Percentiles rank a stretch among this genome's conserved stretches.
These are phyloP conservation scores for Aspergillus ochraceus DNA, from an alignment of 2,329 filamentous ascomycete genomes.

Conservation along the genomic window DNA sequence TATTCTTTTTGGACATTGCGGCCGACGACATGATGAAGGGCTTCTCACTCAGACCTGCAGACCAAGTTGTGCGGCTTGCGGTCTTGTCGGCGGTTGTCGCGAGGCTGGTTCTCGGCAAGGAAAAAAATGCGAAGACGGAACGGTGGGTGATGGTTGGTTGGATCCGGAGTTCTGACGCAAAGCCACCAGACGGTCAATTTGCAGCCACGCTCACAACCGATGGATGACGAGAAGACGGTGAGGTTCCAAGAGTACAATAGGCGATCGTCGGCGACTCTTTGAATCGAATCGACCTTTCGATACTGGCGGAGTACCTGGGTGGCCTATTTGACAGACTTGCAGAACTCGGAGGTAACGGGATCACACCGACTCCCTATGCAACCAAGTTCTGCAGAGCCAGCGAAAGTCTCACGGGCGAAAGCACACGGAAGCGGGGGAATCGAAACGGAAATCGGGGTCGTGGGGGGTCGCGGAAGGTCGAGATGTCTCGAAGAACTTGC, in stretches of 20 bases:
- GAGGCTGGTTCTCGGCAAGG: conserved; percentile 44
- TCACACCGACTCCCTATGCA: conserved; percentile 21
- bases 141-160: conserved; percentile 16
- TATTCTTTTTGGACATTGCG: conserved; percentile 69
- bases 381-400: conserved; percentile 26
- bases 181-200: conserved; percentile 9
- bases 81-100: conserved; percentile 46
- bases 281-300: conserved; percentile 11
- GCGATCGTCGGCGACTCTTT: conserved; percentile 8
- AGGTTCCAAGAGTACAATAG: neutral
- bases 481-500: conserved; percentile 26
- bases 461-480: conserved; percentile 5
- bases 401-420: conserved; percentile 6
- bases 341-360: conserved; percentile 31
- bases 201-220: neutral
- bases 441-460: conserved; percentile 9
- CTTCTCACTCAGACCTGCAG: conserved; percentile 8
- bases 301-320: conserved; percentile 25
- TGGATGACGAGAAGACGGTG: neutral
- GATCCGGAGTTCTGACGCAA: conserved; percentile 17
- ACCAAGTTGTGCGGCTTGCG: conserved; percentile 34
- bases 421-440: neutral
- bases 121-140: conserved; percentile 27
- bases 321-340: conserved; percentile 24
- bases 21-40: conserved; percentile 46